These are phyloP conservation scores for Nasturtium officinale DNA, from an alignment of 345 rosid genomes.

Conservation along the genomic window DNA sequence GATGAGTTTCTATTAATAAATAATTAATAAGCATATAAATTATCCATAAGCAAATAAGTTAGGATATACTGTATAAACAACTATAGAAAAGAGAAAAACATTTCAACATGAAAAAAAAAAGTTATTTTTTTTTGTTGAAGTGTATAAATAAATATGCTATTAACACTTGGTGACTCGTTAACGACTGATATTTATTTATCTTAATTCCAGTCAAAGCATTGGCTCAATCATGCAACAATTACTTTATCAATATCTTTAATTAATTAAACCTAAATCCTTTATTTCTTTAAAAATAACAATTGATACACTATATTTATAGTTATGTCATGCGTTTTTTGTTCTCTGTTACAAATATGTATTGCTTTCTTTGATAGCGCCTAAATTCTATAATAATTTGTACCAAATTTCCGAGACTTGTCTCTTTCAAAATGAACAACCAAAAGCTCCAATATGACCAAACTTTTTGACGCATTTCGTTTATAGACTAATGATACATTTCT, in stretches of 20 bases:
- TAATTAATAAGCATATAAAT: background rate
- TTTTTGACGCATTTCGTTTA: conserved; percentile 40
- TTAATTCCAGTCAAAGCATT: background rate
- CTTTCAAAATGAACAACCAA: conserved; percentile 31
- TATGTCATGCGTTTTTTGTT: conserved; percentile 21
- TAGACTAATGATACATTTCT: conserved; percentile 28
- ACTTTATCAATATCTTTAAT: background rate
- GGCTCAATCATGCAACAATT: conserved; percentile 13
- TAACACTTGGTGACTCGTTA: conserved; percentile 21
- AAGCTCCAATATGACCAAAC: conserved; percentile 25
- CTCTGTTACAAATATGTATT: conserved; percentile 25
- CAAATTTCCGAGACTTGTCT: conserved; percentile 32
- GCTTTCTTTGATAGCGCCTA: conserved; percentile 19
- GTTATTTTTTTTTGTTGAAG: no score
- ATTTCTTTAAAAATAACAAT: background rate
- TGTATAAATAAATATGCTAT: no score
- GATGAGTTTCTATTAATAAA: background rate
- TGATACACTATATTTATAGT: background rate
- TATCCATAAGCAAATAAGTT: background rate
- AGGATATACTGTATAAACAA: background rate
- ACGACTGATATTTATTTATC: background rate
- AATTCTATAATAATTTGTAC: conserved; percentile 3
- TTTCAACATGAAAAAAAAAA: background rate
- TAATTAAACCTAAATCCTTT: background rate
- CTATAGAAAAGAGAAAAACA: background rate